These are phyloP conservation scores for Pseudocercospora fijiensis DNA, from an alignment of 2,329 filamentous ascomycete genomes.

Conservation along the genomic window DNA sequence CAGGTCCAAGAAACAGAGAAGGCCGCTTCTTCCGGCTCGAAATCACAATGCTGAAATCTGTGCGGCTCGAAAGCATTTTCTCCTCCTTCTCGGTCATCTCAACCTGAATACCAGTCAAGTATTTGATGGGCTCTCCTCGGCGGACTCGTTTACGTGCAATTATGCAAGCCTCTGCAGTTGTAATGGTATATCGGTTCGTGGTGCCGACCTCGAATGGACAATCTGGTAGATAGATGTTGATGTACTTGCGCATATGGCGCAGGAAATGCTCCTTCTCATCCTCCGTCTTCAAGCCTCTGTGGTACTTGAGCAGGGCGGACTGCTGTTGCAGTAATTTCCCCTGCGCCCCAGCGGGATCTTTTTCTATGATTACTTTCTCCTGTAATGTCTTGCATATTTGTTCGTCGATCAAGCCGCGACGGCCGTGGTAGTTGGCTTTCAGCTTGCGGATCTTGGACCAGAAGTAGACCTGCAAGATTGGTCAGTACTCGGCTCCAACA, in stretches of 20 bases:
- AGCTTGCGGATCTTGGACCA: conserved; percentile 98
- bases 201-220: conserved; percentile 92
- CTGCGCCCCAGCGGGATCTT: conserved; percentile 70
- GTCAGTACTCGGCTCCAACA: conserved; percentile 8
- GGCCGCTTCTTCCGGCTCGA: conserved; percentile 88
- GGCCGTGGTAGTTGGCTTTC: conserved; percentile 78
- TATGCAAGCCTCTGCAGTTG: conserved; percentile 82
- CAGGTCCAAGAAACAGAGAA: conserved; percentile 90
- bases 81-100: conserved; percentile 91
- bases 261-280: conserved; percentile 85
- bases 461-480: conserved; percentile 71
- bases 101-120: conserved; percentile 87
- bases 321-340: conserved; percentile 68
- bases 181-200: conserved; percentile 93
- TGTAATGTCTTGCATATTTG: conserved; percentile 61
- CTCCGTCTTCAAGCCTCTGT: conserved; percentile 61
- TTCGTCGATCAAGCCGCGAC: conserved; percentile 71
- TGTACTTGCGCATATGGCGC: conserved; percentile 82
- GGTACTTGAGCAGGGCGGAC: conserved; percentile 68
- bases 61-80: conserved; percentile 75
- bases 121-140: conserved; percentile 83
- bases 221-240: conserved; percentile 88
- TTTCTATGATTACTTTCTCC: conserved; percentile 68
- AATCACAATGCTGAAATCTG: conserved; percentile 96
- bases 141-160: conserved; percentile 76